phyloP scores from a whole-genome alignment of 345 rosid genomes.

The Tarenaya hassleriana region DNA sequence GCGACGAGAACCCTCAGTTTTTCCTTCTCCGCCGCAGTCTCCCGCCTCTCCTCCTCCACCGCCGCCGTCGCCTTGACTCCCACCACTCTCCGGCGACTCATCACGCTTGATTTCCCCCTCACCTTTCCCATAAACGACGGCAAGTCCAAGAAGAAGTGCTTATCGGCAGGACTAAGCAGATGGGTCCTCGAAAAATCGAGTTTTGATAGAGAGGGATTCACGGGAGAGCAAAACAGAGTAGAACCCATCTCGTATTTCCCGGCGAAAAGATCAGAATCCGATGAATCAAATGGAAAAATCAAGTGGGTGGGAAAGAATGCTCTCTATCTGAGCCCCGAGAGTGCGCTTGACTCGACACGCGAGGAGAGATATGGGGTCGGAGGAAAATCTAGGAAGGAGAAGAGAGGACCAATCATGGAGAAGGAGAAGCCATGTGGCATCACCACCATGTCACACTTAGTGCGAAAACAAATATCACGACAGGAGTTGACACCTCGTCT shows the following conservation, averaged over 20 bases:
- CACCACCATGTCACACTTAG: constrained; percentile 17
- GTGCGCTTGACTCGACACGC: constrained; percentile 4
- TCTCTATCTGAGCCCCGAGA: background rate
- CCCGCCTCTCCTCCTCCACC: constrained; percentile 13
- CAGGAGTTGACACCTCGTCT: constrained; percentile 12
- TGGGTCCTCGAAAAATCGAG: constrained; percentile 47
- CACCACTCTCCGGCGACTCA: constrained; percentile 21
- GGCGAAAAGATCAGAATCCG: constrained; percentile 2
- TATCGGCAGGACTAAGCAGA: constrained; percentile 31
- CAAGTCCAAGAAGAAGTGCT: constrained; percentile 33
- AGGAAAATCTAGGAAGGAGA: background rate
- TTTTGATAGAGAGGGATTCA: constrained; percentile 38
- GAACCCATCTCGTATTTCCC: constrained; percentile 43
- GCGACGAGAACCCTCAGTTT: constrained; percentile 69
- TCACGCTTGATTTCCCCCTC: constrained; percentile 22
- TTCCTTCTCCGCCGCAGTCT: constrained; percentile 26
- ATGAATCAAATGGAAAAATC: background rate
- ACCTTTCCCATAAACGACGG: constrained; percentile 29
- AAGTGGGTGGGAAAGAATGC: background rate
- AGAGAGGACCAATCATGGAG: constrained; percentile 27
- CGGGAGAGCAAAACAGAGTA: constrained; percentile 43
- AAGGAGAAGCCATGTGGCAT: constrained; percentile 37
- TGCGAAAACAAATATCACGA: constrained; percentile 24
- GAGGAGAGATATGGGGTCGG: constrained; percentile 24
- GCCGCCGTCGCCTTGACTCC: constrained; percentile 35